A percentile compares a stretch with the other conserved stretches of the same genome.
Conservation (phyloP, 2,329 filamentous ascomycete species). For the Aotearoamyces nothofagi region DNA sequence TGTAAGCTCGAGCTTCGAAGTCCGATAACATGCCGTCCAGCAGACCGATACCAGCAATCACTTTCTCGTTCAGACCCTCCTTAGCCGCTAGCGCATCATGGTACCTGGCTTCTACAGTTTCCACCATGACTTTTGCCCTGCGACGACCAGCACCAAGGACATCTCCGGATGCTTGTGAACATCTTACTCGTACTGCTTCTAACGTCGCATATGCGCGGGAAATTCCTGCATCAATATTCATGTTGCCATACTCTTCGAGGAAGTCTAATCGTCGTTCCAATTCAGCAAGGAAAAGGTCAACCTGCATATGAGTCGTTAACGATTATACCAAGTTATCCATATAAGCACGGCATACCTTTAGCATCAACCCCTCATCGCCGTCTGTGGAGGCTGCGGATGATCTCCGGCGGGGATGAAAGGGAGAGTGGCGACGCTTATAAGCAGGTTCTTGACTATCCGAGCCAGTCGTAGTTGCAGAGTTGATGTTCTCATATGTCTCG, state of each 20-base stretch:
- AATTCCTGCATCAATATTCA: conserved; percentile 71
- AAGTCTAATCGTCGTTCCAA: conserved; percentile 77
- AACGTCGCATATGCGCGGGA: conserved; percentile 75
- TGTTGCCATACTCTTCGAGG: conserved; percentile 74
- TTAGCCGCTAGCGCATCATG: conserved; percentile 73
- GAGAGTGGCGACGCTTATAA: conserved; percentile 34
- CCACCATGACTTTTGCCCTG: conserved; percentile 76
- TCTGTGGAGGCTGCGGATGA: conserved; percentile 47
- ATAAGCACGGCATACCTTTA: conserved; percentile 29
- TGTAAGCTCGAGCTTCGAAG: conserved; percentile 69
- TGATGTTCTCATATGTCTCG: conserved; percentile 15
- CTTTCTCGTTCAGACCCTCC: conserved; percentile 83
- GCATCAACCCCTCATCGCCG: conserved; percentile 42
- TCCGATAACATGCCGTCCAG: conserved; percentile 77
- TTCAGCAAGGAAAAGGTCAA: conserved; percentile 72
- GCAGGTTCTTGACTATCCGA: conserved; percentile 9
- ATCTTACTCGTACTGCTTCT: conserved; percentile 73
- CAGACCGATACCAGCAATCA: conserved; percentile 70
- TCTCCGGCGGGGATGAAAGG: conserved; percentile 35
- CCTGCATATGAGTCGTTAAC: conserved; percentile 24
- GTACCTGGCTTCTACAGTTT: conserved; percentile 79
- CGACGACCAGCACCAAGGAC: conserved; percentile 76
- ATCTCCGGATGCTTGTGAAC: conserved; percentile 79
- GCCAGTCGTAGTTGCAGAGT: conserved; percentile 9
- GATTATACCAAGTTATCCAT: background rate